A percentile compares a stretch with the other conserved stretches of the same genome.
These are phyloP conservation scores for Scheffersomyces spartinae DNA, from an alignment of 805 yeast species.

Conservation along the genomic window DNA sequence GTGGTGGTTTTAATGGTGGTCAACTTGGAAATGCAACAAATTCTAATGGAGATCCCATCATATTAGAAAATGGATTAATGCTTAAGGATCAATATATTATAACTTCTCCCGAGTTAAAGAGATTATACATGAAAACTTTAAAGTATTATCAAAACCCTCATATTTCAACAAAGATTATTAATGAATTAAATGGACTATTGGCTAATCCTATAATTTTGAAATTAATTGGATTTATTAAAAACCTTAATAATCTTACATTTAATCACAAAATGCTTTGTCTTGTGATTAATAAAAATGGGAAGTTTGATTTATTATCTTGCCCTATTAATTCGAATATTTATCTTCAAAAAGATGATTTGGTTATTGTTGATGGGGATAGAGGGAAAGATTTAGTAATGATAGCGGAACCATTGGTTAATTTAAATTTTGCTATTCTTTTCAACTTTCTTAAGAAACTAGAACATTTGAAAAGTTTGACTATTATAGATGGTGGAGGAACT, in stretches of 20 bases:
- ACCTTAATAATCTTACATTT: constrained; percentile 28
- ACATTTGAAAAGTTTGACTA: constrained; percentile 41
- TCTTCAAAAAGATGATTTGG: constrained; percentile 51
- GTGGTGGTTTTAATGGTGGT: constrained; percentile 3
- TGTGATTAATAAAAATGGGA: constrained; percentile 51
- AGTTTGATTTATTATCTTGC: constrained; percentile 57
- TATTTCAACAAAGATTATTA: constrained; percentile 15
- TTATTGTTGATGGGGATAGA: constrained; percentile 74
- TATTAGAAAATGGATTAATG: constrained; percentile 53
- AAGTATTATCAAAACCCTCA: constrained; percentile 38
- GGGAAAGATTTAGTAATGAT: constrained; percentile 73
- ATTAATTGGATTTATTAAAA: constrained; percentile 25
- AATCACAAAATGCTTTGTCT: constrained; percentile 32
- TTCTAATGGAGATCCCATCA: constrained; percentile 10
- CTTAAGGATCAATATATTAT: constrained; percentile 44
- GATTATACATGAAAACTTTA: constrained; percentile 34
- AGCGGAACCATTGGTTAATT: constrained; percentile 49
- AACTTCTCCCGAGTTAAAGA: constrained; percentile 46
- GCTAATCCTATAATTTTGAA: constrained; percentile 15
- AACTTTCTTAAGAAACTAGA: constrained; percentile 66
- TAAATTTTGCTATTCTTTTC: constrained; percentile 58
- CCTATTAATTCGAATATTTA: constrained; percentile 53
- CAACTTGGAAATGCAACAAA: constrained; percentile 1
- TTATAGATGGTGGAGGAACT: constrained; percentile 11
- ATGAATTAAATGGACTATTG: constrained; percentile 15